Evolutionary conservation across 176 grass and related monocot genomes (phyloP).

Genomic region (Oryza brachyantha): DNA sequence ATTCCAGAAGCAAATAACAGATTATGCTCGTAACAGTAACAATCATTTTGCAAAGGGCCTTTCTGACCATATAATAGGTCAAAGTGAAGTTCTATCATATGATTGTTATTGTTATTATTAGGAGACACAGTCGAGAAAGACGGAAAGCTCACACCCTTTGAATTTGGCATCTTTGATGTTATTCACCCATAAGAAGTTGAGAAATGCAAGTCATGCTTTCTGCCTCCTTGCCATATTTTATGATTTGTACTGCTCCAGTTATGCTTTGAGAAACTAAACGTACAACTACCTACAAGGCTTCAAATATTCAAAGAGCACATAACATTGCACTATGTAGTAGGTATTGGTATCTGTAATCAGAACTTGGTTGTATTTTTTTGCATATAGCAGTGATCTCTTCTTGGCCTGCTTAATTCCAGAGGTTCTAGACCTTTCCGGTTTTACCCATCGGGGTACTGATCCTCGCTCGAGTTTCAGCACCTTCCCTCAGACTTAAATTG

Average conservation of each 20-base stretch:
- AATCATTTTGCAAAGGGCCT: constrained; percentile 3
- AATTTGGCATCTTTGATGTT: constrained; percentile 46
- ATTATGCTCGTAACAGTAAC: constrained; percentile 1
- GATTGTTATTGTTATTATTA: constrained; percentile 32
- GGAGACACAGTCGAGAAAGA: constrained; percentile 20
- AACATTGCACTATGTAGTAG: constrained; percentile 20
- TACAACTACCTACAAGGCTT: constrained; percentile 34
- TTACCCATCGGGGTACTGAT: background rate
- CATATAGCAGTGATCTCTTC: background rate
- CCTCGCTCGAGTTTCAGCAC: background rate
- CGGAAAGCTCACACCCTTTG: constrained; percentile 57
- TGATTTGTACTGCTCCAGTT: constrained; percentile 29
- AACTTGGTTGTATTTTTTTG: background rate
- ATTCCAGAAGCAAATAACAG: constrained; percentile 43
- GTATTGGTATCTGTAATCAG: constrained; percentile 15
- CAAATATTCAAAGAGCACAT: constrained; percentile 13
- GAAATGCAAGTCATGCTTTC: constrained; percentile 69
- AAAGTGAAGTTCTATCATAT: constrained; percentile 48
- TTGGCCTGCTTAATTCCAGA: constrained; percentile 4
- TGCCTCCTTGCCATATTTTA: constrained; percentile 39
- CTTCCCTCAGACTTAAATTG: background rate
- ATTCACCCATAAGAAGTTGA: constrained; percentile 64
- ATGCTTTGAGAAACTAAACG: constrained; percentile 24
- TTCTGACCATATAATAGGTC: constrained; percentile 31
- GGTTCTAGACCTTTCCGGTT: background rate